Conservation (phyloP, 169 alveolate species). For the Ichthyophthirius multifiliis region DNA sequence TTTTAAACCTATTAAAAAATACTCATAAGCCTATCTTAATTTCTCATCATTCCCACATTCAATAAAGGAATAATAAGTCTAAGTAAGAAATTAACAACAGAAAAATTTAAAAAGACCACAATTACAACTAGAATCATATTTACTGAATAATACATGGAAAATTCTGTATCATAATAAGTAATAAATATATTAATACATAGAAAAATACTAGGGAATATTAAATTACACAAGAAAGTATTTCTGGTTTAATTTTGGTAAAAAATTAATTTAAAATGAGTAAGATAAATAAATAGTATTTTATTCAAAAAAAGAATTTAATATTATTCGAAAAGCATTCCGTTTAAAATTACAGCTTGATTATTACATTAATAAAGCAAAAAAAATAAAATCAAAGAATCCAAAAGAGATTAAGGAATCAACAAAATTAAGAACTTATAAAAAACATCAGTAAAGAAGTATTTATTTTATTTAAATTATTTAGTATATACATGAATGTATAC, state of each 20-base stretch:
- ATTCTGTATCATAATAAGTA: background rate
- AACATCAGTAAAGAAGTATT: background rate
- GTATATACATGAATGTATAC: background rate
- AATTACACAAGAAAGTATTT: background rate
- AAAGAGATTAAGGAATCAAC: background rate
- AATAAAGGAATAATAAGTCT: background rate
- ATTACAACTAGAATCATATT: background rate
- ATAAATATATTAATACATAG: background rate
- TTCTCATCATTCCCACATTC: background rate
- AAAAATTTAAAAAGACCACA: background rate
- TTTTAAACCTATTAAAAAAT: background rate
- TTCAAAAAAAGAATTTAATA: background rate
- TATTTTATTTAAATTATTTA: background rate
- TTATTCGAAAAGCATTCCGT: background rate
- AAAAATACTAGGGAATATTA: background rate
- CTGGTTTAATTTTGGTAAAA: background rate
- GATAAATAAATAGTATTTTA: background rate
- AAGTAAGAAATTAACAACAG: background rate
- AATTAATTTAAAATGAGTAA: background rate
- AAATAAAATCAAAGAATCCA: background rate
- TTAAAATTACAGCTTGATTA: background rate
- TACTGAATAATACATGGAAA: background rate
- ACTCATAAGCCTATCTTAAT: background rate
- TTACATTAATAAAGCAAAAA: background rate
- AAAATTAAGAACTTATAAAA: background rate